These are phyloP conservation scores for Leccinum pachyderme DNA, from an alignment of 1,284 basidiomycete genomes.

Conservation along the genomic window DNA sequence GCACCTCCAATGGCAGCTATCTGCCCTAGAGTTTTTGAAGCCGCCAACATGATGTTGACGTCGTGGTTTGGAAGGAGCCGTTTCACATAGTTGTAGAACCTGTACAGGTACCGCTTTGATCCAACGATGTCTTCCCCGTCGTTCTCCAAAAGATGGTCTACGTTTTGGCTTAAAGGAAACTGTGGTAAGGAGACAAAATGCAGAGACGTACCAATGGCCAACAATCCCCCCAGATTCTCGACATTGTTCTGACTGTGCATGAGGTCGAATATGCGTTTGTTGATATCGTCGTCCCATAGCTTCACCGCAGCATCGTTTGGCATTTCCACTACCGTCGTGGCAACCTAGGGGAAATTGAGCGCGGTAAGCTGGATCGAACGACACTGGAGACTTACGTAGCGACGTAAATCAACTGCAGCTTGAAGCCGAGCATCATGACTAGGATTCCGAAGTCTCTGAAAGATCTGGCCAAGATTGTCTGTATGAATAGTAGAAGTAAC, in stretches of 20 bases:
- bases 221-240: conserved; percentile 79
- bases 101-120: conserved; percentile 73
- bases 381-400: conserved; percentile 54
- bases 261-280: conserved; percentile 75
- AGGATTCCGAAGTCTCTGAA: conserved; percentile 61
- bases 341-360: conserved; percentile 48
- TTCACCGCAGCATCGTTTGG: conserved; percentile 73
- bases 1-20: conserved; percentile 81
- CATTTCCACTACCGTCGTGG: conserved; percentile 70
- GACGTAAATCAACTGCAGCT: conserved; percentile 64
- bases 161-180: conserved; percentile 15
- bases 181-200: conserved; percentile 10
- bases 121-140: conserved; percentile 76
- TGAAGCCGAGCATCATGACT: conserved; percentile 60
- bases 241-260: conserved; percentile 74
- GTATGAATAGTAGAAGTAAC: conserved; percentile 51
- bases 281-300: conserved; percentile 82
- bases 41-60: conserved; percentile 85
- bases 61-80: conserved; percentile 81
- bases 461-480: conserved; percentile 64
- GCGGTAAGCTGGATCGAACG: conserved; percentile 6
- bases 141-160: conserved; percentile 70
- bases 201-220: conserved; percentile 68
- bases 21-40: conserved; percentile 81
- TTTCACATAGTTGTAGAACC: conserved; percentile 92